These are phyloP conservation scores for Talaromyces sp. DNA, from an alignment of 2,329 filamentous ascomycete species.

Conservation along the genomic window DNA sequence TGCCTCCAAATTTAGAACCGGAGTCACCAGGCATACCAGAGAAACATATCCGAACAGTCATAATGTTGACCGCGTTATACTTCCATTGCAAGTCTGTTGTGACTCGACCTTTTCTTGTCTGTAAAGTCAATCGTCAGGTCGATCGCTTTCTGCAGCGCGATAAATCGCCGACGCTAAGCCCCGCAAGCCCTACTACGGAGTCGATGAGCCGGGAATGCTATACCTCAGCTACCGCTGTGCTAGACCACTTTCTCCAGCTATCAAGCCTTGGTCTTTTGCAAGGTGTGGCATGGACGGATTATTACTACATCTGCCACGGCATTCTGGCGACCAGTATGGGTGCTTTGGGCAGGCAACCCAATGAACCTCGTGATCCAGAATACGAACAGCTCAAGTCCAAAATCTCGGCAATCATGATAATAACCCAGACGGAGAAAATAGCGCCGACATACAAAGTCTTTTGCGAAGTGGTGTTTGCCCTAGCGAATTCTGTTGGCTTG, in stretches of 20 bases:
- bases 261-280: conserved; percentile 30
- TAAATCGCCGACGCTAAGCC: conserved; percentile 10
- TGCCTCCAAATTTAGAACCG: conserved; percentile 20
- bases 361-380: not conserved
- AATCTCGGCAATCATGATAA: conserved; percentile 2
- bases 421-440: conserved; percentile 1
- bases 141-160: conserved; percentile 3
- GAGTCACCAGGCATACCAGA: conserved; percentile 1
- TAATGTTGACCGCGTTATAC: conserved; percentile 30
- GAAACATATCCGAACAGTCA: conserved; percentile 21
- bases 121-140: conserved; percentile 7
- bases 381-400: not conserved
- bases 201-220: conserved; percentile 22
- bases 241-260: conserved; percentile 26
- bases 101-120: conserved; percentile 26
- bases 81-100: conserved; percentile 30
- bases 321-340: conserved; percentile 28
- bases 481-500: conserved; percentile 7
- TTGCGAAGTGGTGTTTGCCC: conserved; percentile 5
- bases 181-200: conserved; percentile 15
- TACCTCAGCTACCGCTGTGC: conserved; percentile 26
- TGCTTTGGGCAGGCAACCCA: conserved; percentile 8
- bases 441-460: conserved; percentile 12
- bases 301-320: conserved; percentile 34
- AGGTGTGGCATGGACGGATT: conserved; percentile 31